These are phyloP conservation scores for Camellia sinensis DNA, from an alignment of 148 eudicot genomes.

Conservation along the genomic window DNA sequence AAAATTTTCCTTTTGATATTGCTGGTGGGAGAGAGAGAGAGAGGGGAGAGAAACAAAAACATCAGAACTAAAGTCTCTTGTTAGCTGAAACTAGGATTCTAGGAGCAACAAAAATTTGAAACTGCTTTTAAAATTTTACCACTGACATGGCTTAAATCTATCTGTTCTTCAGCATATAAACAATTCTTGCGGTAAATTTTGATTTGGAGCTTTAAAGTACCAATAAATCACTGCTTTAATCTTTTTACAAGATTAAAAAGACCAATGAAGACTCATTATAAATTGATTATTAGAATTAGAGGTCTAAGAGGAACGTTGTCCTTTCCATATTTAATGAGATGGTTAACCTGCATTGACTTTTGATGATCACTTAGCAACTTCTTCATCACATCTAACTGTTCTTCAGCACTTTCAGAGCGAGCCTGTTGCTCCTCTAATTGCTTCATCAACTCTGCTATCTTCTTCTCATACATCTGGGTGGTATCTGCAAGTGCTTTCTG, in stretches of 20 bases:
- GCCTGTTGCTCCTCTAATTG: constrained; percentile 60
- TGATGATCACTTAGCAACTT: constrained; percentile 57
- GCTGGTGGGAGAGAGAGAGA: constrained; percentile 38
- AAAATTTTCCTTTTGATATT: constrained; percentile 52
- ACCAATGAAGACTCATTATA: no score
- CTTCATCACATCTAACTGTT: constrained; percentile 46
- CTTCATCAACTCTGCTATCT: constrained; percentile 66
- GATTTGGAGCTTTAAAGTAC: background rate
- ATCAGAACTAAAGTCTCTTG: background rate
- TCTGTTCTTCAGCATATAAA: no score
- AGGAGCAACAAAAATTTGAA: background rate
- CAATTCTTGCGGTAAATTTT: background rate
- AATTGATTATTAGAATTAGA: constrained; percentile 3
- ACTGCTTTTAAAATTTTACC: background rate
- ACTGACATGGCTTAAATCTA: background rate
- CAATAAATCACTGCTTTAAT: background rate
- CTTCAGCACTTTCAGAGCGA: constrained; percentile 44
- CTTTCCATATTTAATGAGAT: constrained; percentile 5
- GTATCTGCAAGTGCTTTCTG: constrained; percentile 75
- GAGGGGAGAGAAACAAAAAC: background rate
- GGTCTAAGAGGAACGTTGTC: background rate
- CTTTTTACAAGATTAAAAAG: background rate
- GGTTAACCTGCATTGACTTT: constrained; percentile 56
- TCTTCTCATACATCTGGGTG: constrained; percentile 80
- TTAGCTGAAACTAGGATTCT: background rate